These are phyloP conservation scores for Diophrys sp. DNA, from an alignment of 73 alveolate species.

Conservation along the genomic window DNA sequence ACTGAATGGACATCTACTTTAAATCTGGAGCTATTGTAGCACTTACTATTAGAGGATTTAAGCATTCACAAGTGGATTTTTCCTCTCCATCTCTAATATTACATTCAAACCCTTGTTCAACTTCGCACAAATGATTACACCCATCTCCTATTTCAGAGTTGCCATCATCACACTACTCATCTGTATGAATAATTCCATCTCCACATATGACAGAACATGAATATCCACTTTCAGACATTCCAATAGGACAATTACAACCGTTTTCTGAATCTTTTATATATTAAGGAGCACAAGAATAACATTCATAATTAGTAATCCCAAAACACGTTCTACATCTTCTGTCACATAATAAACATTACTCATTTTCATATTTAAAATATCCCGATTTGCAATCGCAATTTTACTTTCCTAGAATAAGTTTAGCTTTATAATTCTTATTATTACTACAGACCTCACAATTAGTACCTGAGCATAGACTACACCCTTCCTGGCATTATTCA, in stretches of 20 bases:
- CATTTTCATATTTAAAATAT: neutral
- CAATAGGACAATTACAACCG: neutral
- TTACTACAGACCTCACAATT: neutral
- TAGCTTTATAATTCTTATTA: neutral
- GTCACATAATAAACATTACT: neutral
- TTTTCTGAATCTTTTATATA: neutral
- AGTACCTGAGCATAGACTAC: neutral
- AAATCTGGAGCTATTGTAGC: neutral
- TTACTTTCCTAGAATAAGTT: too few species aligned
- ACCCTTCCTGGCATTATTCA: neutral
- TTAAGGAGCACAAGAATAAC: neutral
- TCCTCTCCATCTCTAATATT: neutral
- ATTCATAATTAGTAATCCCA: neutral
- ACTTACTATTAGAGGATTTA: neutral
- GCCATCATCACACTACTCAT: slow-evolving; percentile 19
- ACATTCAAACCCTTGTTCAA: slow-evolving; percentile 6
- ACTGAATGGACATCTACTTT: too few species aligned
- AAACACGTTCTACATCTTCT: neutral
- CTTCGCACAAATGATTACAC: neutral
- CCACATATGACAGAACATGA: neutral
- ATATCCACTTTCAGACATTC: neutral
- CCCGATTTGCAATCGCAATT: neutral
- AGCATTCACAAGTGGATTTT: neutral
- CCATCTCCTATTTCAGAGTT: neutral
- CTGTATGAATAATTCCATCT: neutral